Evolutionary conservation across 345 rosid genomes (phyloP).

Genomic region (Trapa bicornis): DNA sequence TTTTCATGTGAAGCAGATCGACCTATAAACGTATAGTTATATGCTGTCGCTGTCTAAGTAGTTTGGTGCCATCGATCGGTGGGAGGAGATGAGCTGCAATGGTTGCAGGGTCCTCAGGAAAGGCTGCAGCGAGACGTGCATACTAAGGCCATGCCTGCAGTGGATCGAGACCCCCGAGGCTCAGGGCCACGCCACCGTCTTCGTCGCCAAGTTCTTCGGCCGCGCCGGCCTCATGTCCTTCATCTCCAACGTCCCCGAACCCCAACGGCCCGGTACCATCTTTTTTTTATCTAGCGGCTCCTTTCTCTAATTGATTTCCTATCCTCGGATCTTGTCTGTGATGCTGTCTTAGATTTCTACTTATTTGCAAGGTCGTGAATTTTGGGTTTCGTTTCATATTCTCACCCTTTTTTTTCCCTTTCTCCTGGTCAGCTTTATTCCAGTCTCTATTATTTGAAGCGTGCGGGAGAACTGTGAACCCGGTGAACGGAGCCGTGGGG

Average conservation of each 20-base stretch:
- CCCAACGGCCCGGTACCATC: constrained; percentile 67
- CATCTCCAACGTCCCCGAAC: constrained; percentile 81
- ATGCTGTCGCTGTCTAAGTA: not conserved
- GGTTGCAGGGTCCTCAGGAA: constrained; percentile 92
- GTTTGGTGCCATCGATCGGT: constrained; percentile 1
- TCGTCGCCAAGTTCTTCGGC: constrained; percentile 95
- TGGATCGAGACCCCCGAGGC: constrained; percentile 88
- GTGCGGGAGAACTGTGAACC: constrained; percentile 91
- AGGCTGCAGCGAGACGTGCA: constrained; percentile 91
- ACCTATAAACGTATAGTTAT: too few relatives aligned
- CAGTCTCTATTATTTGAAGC: constrained; percentile 84
- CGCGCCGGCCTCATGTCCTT: constrained; percentile 97
- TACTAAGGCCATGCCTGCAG: constrained; percentile 76
- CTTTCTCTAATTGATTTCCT: too few relatives aligned
- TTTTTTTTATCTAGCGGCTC: not conserved
- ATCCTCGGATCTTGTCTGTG: too few relatives aligned
- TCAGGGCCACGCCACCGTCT: constrained; percentile 94
- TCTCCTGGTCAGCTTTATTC: constrained; percentile 46
- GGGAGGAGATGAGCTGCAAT: constrained; percentile 70
- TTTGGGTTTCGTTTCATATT: not conserved
- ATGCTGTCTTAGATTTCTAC: not conserved
- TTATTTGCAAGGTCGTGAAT: not conserved
- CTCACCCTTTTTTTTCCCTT: not conserved
- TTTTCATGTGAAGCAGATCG: constrained; percentile 8
- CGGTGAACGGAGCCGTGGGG: constrained; percentile 92